phyloP scores from a whole-genome alignment of 805 yeast species.

The Spathaspora sp. region DNA sequence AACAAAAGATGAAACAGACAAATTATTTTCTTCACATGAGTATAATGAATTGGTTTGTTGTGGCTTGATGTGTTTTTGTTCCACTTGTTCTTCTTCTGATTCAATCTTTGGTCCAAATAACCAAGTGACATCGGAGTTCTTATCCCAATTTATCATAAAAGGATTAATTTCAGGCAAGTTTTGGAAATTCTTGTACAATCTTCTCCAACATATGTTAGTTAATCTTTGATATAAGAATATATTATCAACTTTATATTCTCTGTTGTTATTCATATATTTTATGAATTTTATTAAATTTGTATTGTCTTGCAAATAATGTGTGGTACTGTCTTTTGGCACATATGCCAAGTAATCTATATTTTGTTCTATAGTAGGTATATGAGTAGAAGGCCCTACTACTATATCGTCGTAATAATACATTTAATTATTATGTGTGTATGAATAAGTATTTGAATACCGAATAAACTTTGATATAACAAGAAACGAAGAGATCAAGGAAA shows the following conservation, averaged over 20 bases:
- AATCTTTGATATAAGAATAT: constrained; percentile 17
- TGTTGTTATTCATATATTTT: constrained; percentile 7
- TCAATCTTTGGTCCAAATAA: constrained; percentile 47
- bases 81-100: not conserved
- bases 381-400: constrained; percentile 8
- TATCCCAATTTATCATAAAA: constrained; percentile 48
- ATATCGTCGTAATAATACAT: constrained; percentile 13
- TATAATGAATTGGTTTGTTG: not conserved
- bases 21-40: constrained; percentile 5
- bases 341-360: constrained; percentile 31
- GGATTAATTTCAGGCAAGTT: constrained; percentile 36
- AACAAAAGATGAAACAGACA: constrained; percentile 8
- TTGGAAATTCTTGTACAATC: constrained; percentile 29
- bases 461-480: not conserved
- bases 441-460: not conserved
- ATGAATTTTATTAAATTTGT: constrained; percentile 13
- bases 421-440: not conserved
- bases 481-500: not conserved
- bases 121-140: constrained; percentile 52
- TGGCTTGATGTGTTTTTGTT: not conserved
- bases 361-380: constrained; percentile 10
- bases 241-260: constrained; percentile 7
- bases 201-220: constrained; percentile 38
- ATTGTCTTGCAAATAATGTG: constrained; percentile 14
- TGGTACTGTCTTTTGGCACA: constrained; percentile 7